These are phyloP conservation scores for Setaria viridis DNA, from an alignment of 202 grass and related monocot genomes.

Conservation along the genomic window DNA sequence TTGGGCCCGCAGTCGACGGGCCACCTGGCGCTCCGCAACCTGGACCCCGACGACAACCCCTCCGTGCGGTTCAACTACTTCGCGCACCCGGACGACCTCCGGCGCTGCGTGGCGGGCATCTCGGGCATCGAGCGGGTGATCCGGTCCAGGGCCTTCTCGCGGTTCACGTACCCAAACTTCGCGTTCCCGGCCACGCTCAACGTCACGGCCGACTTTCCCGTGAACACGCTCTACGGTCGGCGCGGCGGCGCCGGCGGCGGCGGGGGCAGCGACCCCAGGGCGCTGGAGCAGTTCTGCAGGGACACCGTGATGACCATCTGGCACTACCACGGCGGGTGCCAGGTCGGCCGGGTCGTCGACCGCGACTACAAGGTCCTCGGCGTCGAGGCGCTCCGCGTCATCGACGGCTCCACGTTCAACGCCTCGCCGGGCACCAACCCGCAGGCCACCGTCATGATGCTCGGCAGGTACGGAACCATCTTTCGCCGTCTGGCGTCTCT, in stretches of 20 bases:
- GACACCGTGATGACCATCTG: constrained; percentile 93
- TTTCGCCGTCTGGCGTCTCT: background rate
- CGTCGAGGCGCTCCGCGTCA: constrained; percentile 70
- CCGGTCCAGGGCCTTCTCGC: constrained; percentile 64
- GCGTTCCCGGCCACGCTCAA: constrained; percentile 75
- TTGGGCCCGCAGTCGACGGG: constrained; percentile 71
- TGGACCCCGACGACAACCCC: constrained; percentile 86
- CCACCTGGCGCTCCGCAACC: constrained; percentile 62
- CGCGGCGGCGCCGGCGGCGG: background rate
- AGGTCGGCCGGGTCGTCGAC: constrained; percentile 72
- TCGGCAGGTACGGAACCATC: constrained; percentile 55
- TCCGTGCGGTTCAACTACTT: constrained; percentile 89
- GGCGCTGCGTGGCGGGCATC: constrained; percentile 71
- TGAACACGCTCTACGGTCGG: constrained; percentile 55
- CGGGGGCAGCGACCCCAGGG: constrained; percentile 56
- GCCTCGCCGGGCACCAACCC: constrained; percentile 92
- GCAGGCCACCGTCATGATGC: constrained; percentile 97
- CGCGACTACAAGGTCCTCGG: constrained; percentile 69
- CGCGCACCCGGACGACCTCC: constrained; percentile 70
- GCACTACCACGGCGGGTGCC: constrained; percentile 94
- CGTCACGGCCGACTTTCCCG: constrained; percentile 72
- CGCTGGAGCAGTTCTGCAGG: constrained; percentile 78
- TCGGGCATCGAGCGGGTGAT: constrained; percentile 68
- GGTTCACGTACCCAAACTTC: constrained; percentile 69
- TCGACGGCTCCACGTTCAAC: constrained; percentile 85